Percentiles rank a stretch among this genome's conserved stretches.
Conservation (phyloP, 176 grass and related monocot genomes). For the Alopecurus myosuroides region DNA sequence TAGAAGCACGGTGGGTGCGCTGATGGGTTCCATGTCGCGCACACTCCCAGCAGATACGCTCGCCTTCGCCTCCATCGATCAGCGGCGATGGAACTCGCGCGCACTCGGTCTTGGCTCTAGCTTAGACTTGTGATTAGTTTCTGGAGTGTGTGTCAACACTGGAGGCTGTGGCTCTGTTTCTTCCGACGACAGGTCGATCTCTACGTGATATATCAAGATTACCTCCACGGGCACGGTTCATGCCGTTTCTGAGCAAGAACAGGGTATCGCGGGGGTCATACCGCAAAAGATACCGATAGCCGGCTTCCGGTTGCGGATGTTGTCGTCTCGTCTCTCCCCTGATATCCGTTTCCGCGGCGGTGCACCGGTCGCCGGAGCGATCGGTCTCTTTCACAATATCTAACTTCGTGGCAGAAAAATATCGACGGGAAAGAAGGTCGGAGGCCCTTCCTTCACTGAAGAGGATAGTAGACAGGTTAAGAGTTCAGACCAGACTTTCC, state of each 20-base stretch:
- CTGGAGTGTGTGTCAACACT: background rate
- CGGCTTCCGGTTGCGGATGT: background rate
- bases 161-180: background rate
- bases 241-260: constrained; percentile 13
- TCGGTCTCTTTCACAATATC: background rate
- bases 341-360: background rate
- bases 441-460: background rate
- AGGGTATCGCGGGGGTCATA: background rate
- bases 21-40: constrained; percentile 31
- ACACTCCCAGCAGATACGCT: background rate
- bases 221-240: background rate
- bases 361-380: background rate
- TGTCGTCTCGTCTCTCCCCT: background rate
- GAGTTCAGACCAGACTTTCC: background rate
- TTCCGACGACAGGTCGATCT: background rate
- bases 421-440: background rate
- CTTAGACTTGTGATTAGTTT: background rate
- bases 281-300: background rate
- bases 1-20: background rate
- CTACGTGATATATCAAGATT: background rate
- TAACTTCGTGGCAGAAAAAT: background rate
- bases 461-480: background rate
- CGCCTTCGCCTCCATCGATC: background rate
- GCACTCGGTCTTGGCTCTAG: background rate
- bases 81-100: background rate